These are phyloP conservation scores for Furcasterigmium furcatum DNA, from an alignment of 2,329 filamentous ascomycete species.

Conservation along the genomic window DNA sequence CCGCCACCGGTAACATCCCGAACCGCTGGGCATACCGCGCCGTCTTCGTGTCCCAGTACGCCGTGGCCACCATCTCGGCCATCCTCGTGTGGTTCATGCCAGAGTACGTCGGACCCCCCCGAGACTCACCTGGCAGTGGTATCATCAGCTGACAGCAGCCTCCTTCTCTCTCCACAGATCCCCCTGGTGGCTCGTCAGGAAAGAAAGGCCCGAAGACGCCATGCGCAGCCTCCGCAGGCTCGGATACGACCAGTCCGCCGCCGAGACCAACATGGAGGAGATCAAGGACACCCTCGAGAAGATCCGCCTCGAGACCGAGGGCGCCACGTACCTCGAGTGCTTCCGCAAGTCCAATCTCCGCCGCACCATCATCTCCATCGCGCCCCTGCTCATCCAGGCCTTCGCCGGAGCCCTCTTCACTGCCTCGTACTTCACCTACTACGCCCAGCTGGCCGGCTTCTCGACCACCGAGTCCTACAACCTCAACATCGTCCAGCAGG, in stretches of 20 bases:
- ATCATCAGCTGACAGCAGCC: too few species aligned
- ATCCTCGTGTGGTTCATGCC: constrained; percentile 30
- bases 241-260: constrained; percentile 13
- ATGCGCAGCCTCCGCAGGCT: constrained; percentile 23
- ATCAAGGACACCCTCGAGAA: constrained; percentile 25
- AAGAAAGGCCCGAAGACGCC: constrained; percentile 26
- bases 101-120: constrained; percentile 20
- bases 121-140: neutral
- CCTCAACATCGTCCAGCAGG: constrained; percentile 32
- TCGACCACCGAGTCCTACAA: constrained; percentile 26
- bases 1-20: constrained; percentile 18
- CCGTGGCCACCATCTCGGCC: constrained; percentile 21
- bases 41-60: constrained; percentile 26
- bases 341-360: constrained; percentile 32
- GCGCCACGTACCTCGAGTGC: constrained; percentile 31
- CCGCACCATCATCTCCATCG: constrained; percentile 31
- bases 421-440: constrained; percentile 33
- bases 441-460: constrained; percentile 35
- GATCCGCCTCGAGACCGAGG: constrained; percentile 26
- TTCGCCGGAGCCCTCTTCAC: constrained; percentile 29
- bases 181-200: constrained; percentile 32
- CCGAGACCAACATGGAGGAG: too few species aligned
- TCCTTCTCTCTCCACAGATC: constrained; percentile 24
- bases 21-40: too few species aligned
- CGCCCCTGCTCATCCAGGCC: constrained; percentile 27